Evolutionary conservation across 148 eudicot genomes (phyloP), one percentile per base, ranked within the genome.

Genomic region (Camellia japonica): DNA sequence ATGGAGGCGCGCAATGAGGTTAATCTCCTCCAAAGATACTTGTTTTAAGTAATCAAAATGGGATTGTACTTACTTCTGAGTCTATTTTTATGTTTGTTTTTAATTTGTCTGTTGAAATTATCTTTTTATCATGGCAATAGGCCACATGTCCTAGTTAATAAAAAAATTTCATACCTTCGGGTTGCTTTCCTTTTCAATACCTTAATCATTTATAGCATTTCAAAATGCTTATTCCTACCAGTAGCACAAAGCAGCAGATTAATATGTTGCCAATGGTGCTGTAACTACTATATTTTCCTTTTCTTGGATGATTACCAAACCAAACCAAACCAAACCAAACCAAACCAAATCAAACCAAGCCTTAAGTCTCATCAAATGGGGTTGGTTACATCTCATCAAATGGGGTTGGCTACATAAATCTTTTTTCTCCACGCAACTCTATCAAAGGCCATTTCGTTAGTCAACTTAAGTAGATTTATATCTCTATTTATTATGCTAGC

Each of bases 1-100:
- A 78, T 93, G 72, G 99, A 96, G 89, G 98, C 99, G 80, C 94
- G 99, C 2, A 94, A 96, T 86, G 99, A 96, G 99, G 99, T 96
- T 86, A 86, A 58, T 81, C 70, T 66, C 62, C 78, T 16, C 30
- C 76, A 38, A 41, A 64, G 64, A 68, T 59, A 55, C 38, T 65
- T 23, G n/a, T 66, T 47, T 68, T 4, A 5, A 10, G 30, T 42
- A 67, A 4, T 78, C 9, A 56, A 51, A 66, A 55, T 55, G 6
- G 63, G 20, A 41, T 67, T 38, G 41, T 78, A 14, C 49, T 77
- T 49, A 30, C 41, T 51, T 13, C 1, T 8, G 77, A 77, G 73
- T 41, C 62, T 64, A 59, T 46, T 18, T 14, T 51, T 5, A 51
- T 47, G 74, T 61, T 70, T 49, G 3, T 12, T 58, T 81, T 54